Percentiles rank a stretch among this genome's conserved stretches.
Evolutionary conservation across 495 filamentous ascomycete genomes (phyloP).

Genomic region (Penicillium longicatenatum): DNA sequence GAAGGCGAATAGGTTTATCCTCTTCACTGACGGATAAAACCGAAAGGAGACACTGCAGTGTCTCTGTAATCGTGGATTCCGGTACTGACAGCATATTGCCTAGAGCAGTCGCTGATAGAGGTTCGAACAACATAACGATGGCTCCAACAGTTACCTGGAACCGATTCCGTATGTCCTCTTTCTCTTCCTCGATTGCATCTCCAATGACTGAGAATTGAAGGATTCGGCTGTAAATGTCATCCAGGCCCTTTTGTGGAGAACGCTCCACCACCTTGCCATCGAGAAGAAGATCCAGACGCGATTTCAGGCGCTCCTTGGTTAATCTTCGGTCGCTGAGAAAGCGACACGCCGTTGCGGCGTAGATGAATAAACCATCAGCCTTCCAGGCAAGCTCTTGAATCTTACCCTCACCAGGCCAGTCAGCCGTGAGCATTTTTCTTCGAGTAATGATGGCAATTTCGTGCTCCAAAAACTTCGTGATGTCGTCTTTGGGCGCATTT

Average conservation of each 20-base stretch:
- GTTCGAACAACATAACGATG: neutral
- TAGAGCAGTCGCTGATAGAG: neutral
- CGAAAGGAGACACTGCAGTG: neutral
- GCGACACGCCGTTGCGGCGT: constrained; percentile 27
- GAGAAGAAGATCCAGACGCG: neutral
- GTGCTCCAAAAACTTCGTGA: neutral
- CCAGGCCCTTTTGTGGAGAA: constrained; percentile 8
- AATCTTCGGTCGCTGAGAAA: constrained; percentile 19
- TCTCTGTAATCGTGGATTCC: neutral
- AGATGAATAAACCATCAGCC: constrained; percentile 27
- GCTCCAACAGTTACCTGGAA: constrained; percentile 15
- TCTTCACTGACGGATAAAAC: neutral
- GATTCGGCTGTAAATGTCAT: constrained; percentile 22
- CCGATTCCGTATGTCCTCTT: constrained; percentile 4
- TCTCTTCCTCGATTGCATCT: constrained; percentile 1
- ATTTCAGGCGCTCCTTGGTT: neutral
- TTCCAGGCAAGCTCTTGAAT: constrained; percentile 9
- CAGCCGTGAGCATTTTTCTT: neutral
- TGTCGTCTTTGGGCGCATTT: neutral
- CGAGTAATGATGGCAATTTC: neutral
- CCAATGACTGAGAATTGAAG: constrained; percentile 14
- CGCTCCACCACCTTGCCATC: neutral
- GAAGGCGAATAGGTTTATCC: constrained; percentile 6
- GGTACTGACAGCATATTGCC: neutral
- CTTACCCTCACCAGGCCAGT: constrained; percentile 1